These are phyloP conservation scores for Colletotrichum trifolii DNA, from an alignment of 2,329 filamentous ascomycete genomes.

Conservation along the genomic window DNA sequence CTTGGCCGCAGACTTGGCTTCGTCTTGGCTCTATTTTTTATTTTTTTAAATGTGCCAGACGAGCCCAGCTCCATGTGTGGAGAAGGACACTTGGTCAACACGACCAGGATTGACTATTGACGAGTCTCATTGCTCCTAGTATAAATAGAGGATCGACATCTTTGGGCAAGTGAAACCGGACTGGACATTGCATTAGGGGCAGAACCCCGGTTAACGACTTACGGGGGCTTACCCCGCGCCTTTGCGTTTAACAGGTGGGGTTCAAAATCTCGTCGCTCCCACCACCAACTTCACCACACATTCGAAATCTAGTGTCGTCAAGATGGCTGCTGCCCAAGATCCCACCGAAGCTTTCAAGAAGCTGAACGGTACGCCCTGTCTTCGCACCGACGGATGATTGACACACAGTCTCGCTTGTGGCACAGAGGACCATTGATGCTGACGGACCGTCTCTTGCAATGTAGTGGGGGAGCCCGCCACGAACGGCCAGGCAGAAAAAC, in stretches of 20 bases:
- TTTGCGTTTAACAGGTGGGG: slow-evolving; percentile 36
- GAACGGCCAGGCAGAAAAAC: slow-evolving; percentile 53
- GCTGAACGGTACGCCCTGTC: slow-evolving; percentile 50
- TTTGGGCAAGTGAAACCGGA: slow-evolving; percentile 15
- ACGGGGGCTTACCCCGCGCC: slow-evolving; percentile 36
- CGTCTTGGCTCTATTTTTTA: slow-evolving; percentile 4
- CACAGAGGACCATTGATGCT: slow-evolving; percentile 17
- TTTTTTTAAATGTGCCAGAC: not conserved
- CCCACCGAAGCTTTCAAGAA: slow-evolving; percentile 57
- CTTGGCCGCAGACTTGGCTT: slow-evolving; percentile 22
- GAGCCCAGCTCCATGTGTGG: too few species aligned
- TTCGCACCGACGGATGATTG: not conserved
- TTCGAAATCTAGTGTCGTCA: slow-evolving; percentile 39
- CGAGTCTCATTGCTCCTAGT: too few species aligned
- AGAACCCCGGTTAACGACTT: slow-evolving; percentile 28
- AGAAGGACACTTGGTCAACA: too few species aligned
- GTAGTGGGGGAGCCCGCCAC: slow-evolving; percentile 54
- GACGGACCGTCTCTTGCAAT: slow-evolving; percentile 20
- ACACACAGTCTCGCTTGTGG: not conserved
- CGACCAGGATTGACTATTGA: too few species aligned
- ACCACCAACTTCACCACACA: slow-evolving; percentile 32
- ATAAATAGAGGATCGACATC: too few species aligned
- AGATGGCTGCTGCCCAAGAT: slow-evolving; percentile 57
- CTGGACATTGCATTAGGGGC: slow-evolving; percentile 27
- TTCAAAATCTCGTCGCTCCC: slow-evolving; percentile 34